These are phyloP conservation scores for Macrophomina pseudophaseolina DNA, from an alignment of 2,329 filamentous ascomycete species.

Conservation along the genomic window DNA sequence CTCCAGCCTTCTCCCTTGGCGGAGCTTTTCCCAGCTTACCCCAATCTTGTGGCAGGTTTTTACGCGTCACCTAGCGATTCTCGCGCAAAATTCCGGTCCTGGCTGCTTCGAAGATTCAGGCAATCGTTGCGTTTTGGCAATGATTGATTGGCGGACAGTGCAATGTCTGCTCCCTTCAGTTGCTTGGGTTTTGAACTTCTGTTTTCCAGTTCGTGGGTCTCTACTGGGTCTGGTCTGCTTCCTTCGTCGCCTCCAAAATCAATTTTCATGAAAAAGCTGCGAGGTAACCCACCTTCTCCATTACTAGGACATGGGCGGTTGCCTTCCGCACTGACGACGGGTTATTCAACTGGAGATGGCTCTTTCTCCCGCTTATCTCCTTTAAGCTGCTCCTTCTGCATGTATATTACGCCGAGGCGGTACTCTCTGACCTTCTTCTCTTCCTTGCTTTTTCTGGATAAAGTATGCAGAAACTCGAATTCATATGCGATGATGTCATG, in stretches of 20 bases:
- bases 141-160: not conserved
- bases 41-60: too few relatives aligned
- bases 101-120: not conserved
- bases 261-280: slow-evolving; percentile 11
- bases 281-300: not conserved
- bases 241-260: slow-evolving; percentile 10
- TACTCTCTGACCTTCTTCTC: not conserved
- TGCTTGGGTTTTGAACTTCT: not conserved
- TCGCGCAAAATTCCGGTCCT: not conserved
- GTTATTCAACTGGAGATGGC: not conserved
- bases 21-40: not conserved
- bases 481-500: slow-evolving; percentile 17
- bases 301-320: not conserved
- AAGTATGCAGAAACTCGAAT: slow-evolving; percentile 12
- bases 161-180: not conserved
- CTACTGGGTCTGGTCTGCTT: slow-evolving; percentile 2
- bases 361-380: not conserved
- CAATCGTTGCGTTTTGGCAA: not conserved
- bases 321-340: not conserved
- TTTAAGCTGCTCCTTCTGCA: not conserved
- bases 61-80: not conserved
- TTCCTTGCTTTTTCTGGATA: slow-evolving; percentile 10
- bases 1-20: not conserved
- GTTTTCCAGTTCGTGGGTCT: not conserved
- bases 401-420: slow-evolving; percentile 19